A percentile compares a stretch with the other conserved stretches of the same genome.
Evolutionary conservation across 768 basidiomycete genomes (phyloP).

Genomic region (Porphyrellus cyaneotinctus): DNA sequence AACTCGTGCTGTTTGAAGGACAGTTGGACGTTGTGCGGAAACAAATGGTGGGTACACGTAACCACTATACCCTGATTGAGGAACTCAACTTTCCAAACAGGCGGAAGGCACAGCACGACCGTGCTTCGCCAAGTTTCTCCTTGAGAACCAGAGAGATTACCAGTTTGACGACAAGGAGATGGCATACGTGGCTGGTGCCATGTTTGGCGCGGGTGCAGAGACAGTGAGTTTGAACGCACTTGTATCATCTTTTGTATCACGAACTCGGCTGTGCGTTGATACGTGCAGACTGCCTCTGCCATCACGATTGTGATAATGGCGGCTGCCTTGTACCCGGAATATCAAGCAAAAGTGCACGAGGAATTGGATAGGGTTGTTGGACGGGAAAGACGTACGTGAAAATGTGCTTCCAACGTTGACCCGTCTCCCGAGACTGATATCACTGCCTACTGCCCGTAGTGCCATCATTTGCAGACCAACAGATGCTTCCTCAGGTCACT

Average conservation of each 20-base stretch:
- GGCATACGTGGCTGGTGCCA: neutral
- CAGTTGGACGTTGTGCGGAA: slow-evolving; percentile 2
- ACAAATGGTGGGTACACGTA: neutral
- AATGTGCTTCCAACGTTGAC: neutral
- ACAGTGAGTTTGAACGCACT: neutral
- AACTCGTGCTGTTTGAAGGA: slow-evolving; percentile 4
- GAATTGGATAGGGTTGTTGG: slow-evolving; percentile 6
- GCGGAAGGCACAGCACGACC: slow-evolving; percentile 1
- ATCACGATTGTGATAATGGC: slow-evolving; percentile 7
- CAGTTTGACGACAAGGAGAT: neutral
- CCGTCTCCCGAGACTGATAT: neutral
- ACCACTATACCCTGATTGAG: neutral
- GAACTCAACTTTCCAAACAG: neutral
- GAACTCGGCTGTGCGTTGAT: neutral
- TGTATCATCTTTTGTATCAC: too few species aligned
- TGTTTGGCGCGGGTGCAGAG: slow-evolving; percentile 10
- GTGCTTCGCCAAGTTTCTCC: slow-evolving; percentile 3
- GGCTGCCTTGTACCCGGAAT: slow-evolving; percentile 1
- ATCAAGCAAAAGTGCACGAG: slow-evolving; percentile 6
- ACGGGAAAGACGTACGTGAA: slow-evolving; percentile 4
- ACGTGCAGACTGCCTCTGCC: slow-evolving; percentile 3
- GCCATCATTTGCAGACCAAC: slow-evolving; percentile 3
- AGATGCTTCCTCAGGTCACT: slow-evolving; percentile 1
- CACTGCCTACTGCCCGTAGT: neutral
- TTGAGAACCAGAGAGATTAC: neutral